Conservation (phyloP, 2,329 filamentous ascomycete genomes). For the Ophiocordyceps unilateralis region DNA sequence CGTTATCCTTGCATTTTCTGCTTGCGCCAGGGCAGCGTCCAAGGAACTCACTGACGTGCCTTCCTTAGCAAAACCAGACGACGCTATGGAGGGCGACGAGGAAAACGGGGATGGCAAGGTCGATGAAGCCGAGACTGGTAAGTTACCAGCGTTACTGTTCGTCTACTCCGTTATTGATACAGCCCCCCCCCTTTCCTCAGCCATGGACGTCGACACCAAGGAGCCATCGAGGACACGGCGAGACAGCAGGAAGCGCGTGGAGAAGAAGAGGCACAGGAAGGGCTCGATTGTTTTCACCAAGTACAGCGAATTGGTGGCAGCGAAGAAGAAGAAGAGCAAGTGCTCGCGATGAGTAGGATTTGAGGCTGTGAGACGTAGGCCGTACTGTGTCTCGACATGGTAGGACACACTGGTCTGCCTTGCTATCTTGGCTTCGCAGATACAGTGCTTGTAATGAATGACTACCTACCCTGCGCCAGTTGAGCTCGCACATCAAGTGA, state of each 20-base stretch:
- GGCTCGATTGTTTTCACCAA: slow-evolving; percentile 42
- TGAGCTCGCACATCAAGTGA: too few relatives aligned
- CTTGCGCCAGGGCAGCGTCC: too few relatives aligned
- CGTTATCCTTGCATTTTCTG: too few relatives aligned
- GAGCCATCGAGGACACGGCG: slow-evolving; percentile 21
- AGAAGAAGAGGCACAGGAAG: slow-evolving; percentile 39
- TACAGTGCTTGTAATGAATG: too few relatives aligned
- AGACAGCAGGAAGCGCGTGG: slow-evolving; percentile 31
- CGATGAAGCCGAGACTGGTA: slow-evolving; percentile 14
- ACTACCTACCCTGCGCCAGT: too few relatives aligned
- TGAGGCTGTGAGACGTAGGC: not conserved
- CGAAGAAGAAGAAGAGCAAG: slow-evolving; percentile 11
- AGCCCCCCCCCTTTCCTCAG: slow-evolving; percentile 10
- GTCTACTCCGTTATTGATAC: slow-evolving; percentile 1
- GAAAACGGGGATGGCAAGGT: slow-evolving; percentile 9
- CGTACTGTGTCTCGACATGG: not conserved
- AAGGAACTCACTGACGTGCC: not conserved
- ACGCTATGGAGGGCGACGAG: not conserved
- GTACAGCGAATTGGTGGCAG: slow-evolving; percentile 32
- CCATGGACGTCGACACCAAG: slow-evolving; percentile 42
- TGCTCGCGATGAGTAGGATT: not conserved
- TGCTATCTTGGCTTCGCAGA: too few relatives aligned
- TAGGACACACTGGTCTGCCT: too few relatives aligned
- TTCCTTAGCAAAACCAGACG: not conserved
- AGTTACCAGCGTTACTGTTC: slow-evolving; percentile 5